phyloP scores from a whole-genome alignment of 2,329 filamentous ascomycete genomes.

The Paecilomyces niveus region DNA sequence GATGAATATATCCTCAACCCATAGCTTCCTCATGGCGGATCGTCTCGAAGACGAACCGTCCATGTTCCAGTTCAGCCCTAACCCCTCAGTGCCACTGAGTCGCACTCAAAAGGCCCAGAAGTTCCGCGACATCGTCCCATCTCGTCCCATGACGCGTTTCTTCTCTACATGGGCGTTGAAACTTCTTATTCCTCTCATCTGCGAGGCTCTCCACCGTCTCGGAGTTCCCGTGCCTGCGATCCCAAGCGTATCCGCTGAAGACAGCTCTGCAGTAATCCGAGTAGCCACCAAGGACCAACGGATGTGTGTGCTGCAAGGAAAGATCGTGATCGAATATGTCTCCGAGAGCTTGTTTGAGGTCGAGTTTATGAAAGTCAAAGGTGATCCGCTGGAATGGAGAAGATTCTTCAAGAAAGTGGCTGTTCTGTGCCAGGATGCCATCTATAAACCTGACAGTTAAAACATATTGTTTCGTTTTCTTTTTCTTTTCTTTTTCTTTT shows the following conservation, averaged over 20 bases:
- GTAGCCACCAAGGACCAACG: conserved; percentile 61
- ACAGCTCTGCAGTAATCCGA: conserved; percentile 57
- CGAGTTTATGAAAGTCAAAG: conserved; percentile 87
- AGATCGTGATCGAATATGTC: conserved; percentile 37
- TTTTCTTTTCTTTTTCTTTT: neutral
- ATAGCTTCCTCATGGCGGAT: conserved; percentile 45
- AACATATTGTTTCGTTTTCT: neutral
- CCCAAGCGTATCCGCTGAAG: conserved; percentile 37
- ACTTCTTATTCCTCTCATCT: conserved; percentile 71
- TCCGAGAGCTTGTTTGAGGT: conserved; percentile 67
- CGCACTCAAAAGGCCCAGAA: conserved; percentile 82
- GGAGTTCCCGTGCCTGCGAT: conserved; percentile 63
- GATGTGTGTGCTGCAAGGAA: conserved; percentile 37
- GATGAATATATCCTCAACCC: conserved; percentile 24
- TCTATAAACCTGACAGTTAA: conserved; percentile 54
- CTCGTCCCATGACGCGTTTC: conserved; percentile 83
- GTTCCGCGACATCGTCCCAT: conserved; percentile 86
- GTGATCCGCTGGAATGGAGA: conserved; percentile 93
- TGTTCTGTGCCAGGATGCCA: conserved; percentile 75
- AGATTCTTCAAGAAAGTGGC: conserved; percentile 96
- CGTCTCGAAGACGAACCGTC: conserved; percentile 78
- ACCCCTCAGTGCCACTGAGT: conserved; percentile 69
- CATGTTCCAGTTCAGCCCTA: conserved; percentile 73
- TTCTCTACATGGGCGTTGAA: conserved; percentile 72
- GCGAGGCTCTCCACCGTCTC: conserved; percentile 74